phyloP scores from a whole-genome alignment of 129 eudicot species.

The Artemisia tridentata region DNA sequence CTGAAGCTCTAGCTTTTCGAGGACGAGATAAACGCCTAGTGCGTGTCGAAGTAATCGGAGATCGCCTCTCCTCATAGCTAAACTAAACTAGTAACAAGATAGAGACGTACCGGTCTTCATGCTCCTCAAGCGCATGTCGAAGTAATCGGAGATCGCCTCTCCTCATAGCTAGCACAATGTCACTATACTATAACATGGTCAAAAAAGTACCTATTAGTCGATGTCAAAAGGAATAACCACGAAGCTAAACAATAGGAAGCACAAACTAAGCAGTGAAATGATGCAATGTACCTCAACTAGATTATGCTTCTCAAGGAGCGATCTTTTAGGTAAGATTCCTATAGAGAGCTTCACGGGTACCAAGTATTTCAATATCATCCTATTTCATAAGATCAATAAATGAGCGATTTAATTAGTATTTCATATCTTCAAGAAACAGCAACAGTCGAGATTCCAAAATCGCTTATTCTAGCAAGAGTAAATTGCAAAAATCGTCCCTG shows the following conservation, averaged over 20 bases:
- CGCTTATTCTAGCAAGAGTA: too few relatives aligned
- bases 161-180: slow-evolving; percentile 73
- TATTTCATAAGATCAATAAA: slow-evolving; percentile 27
- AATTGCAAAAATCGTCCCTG: too few relatives aligned
- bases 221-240: background rate
- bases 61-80: too few relatives aligned
- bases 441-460: too few relatives aligned
- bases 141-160: slow-evolving; percentile 95
- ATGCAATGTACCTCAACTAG: slow-evolving; percentile 58
- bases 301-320: slow-evolving; percentile 66
- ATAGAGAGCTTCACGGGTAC: slow-evolving; percentile 97
- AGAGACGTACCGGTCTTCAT: slow-evolving; percentile 74
- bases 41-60: too few relatives aligned
- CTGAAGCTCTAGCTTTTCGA: slow-evolving; percentile 94
- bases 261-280: background rate
- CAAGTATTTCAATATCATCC: slow-evolving; percentile 96
- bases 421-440: too few relatives aligned
- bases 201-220: background rate
- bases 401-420: too few relatives aligned
- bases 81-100: background rate
- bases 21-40: slow-evolving; percentile 97
- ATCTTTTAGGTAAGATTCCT: slow-evolving; percentile 75
- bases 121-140: slow-evolving; percentile 78
- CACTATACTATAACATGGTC: slow-evolving; percentile 54
- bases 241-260: background rate